Evolutionary conservation across 371 early-diverging fungal species (phyloP), one percentile per base, ranked within the genome.

Genomic region (Choanephora cucurbitarum): DNA sequence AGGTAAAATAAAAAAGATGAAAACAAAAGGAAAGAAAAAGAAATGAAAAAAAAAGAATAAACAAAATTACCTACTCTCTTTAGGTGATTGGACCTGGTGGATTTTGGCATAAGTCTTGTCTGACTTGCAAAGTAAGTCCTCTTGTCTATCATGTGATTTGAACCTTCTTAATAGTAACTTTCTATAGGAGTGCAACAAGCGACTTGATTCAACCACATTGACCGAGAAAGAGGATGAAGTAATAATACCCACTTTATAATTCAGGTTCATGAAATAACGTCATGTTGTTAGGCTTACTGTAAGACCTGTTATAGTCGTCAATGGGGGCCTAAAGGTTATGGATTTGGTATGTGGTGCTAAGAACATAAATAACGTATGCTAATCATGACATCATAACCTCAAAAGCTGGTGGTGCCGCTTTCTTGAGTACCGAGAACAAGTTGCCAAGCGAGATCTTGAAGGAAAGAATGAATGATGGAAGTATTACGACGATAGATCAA

Each of bases 301-400:
- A 79, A 66, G 56, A 67, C 67, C 7, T 75, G 79, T 23, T 73
- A 75, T 55, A 70, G 56, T 49, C 76, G 79, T 24, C 64, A 67
- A 65, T 79, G 75, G 76, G 79, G 75, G n/a, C 75, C 79, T 1
- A 79, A 77, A 53, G 75, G 79, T 17, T 79, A 79, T 64, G 79
- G 78, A 15, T 77, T 75, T 63, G 79, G 79, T 69, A 68, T 39
- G 9, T 31, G 31, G 44, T n/a, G n/a, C n/a, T n/a, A n/a, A n/a
- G n/a, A n/a, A n/a, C n/a, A n/a, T n/a, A n/a, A n/a, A n/a, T n/a
- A n/a, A n/a, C n/a, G n/a, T n/a, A n/a, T 28, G 7, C 3, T 28
- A 28, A 28, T 28, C 3, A 23, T 39, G 28, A 10, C 14, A 28
- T 19, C 13, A 33, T 6, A 7, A 45, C 18, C 23, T 24, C 50